phyloP scores from a whole-genome alignment of 164 flowering plant genomes.

The Vitis riparia region DNA sequence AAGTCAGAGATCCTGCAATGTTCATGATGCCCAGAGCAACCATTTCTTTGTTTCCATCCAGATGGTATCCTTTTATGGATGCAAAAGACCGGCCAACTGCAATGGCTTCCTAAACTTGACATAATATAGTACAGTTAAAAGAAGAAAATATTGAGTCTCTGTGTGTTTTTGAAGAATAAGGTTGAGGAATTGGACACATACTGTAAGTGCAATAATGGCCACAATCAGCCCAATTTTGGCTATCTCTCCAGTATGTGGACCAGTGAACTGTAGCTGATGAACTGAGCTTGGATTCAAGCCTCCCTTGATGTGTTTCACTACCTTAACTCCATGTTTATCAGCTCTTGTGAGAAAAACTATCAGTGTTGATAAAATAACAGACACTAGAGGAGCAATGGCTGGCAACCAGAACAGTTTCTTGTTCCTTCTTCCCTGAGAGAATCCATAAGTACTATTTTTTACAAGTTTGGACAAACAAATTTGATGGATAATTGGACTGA shows the following conservation, averaged over 20 bases:
- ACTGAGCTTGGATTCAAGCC: slow-evolving; percentile 65
- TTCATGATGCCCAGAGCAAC: slow-evolving; percentile 78
- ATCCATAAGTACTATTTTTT: not conserved
- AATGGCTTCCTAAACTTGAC: slow-evolving; percentile 64
- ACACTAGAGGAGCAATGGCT: slow-evolving; percentile 71
- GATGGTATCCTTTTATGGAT: slow-evolving; percentile 58
- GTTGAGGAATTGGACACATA: slow-evolving; percentile 20
- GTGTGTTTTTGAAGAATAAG: not conserved
- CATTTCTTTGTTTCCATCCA: slow-evolving; percentile 92
- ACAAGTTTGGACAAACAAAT: not conserved
- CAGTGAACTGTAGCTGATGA: slow-evolving; percentile 43
- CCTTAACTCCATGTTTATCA: slow-evolving; percentile 41
- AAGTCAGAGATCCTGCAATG: slow-evolving; percentile 69
- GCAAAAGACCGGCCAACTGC: slow-evolving; percentile 88
- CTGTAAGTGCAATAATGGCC: slow-evolving; percentile 69
- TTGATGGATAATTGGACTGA: not conserved
- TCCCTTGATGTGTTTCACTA: slow-evolving; percentile 36
- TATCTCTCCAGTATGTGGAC: slow-evolving; percentile 33
- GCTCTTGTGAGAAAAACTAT: slow-evolving; percentile 45
- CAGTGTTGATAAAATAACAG: slow-evolving; percentile 59
- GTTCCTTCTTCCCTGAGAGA: slow-evolving; percentile 52
- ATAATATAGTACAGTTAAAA: not conserved
- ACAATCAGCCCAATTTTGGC: slow-evolving; percentile 58
- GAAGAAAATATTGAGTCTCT: not conserved
- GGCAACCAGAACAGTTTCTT: slow-evolving; percentile 75